Evolutionary conservation across 1,284 basidiomycete species (phyloP).

Genomic region (Meira nashicola): DNA sequence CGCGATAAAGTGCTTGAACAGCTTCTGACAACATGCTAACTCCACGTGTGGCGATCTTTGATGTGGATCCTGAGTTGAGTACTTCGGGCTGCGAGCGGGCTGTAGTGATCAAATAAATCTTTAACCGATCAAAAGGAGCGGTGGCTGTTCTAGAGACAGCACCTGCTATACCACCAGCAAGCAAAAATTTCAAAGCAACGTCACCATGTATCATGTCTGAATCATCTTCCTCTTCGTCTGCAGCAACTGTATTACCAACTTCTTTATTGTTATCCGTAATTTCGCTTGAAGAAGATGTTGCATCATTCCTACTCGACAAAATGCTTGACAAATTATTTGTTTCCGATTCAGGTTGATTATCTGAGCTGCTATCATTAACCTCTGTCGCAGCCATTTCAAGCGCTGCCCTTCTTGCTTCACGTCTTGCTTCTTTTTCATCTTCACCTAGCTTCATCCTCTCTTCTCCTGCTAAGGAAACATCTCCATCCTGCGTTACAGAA

Average conservation of each 20-base stretch:
- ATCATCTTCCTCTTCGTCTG: constrained; percentile 63
- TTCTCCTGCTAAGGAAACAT: constrained; percentile 45
- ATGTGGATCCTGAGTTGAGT: constrained; percentile 11
- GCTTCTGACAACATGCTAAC: constrained; percentile 69
- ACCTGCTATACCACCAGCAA: constrained; percentile 90
- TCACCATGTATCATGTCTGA: constrained; percentile 63
- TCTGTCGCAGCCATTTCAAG: constrained; percentile 19
- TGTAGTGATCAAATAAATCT: constrained; percentile 87
- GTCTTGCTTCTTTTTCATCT: constrained; percentile 32
- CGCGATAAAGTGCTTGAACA: constrained; percentile 69
- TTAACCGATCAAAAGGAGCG: constrained; percentile 94
- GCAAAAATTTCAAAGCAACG: constrained; percentile 78
- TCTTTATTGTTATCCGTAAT: neutral
- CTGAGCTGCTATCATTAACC: constrained; percentile 1
- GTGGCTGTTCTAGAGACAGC: constrained; percentile 95
- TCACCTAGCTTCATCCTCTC: constrained; percentile 35
- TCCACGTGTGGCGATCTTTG: constrained; percentile 55
- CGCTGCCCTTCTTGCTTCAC: constrained; percentile 22
- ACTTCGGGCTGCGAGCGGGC: constrained; percentile 13
- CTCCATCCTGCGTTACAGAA: constrained; percentile 46
- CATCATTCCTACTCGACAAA: neutral
- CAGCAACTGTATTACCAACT: constrained; percentile 51
- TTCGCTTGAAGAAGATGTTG: neutral
- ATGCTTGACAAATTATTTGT: neutral
- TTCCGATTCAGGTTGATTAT: neutral